phyloP scores from a whole-genome alignment of 208 protist genomes.

The Spongospora subterranea region DNA sequence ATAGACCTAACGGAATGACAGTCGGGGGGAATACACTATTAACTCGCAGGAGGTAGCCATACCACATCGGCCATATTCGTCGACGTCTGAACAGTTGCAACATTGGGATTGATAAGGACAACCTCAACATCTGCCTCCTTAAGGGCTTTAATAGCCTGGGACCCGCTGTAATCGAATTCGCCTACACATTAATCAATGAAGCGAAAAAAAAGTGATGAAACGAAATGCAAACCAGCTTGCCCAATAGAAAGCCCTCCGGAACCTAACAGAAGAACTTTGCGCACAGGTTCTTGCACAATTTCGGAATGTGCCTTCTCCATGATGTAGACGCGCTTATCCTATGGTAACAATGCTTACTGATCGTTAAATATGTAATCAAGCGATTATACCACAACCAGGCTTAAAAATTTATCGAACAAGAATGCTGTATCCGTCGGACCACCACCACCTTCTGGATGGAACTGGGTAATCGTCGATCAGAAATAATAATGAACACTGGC shows the following conservation, averaged over 20 bases:
- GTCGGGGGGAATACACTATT: background rate
- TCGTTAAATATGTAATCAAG: background rate
- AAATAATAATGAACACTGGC: background rate
- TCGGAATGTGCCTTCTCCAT: background rate
- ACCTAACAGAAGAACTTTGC: slow-evolving; percentile 89
- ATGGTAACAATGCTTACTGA: no score
- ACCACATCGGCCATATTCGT: slow-evolving; percentile 91
- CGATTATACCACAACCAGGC: slow-evolving; percentile 17
- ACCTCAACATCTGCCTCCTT: slow-evolving; percentile 95
- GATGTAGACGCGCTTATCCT: slow-evolving; percentile 11
- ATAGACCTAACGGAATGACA: slow-evolving; percentile 80
- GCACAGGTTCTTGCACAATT: background rate
- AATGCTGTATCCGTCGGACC: slow-evolving; percentile 96
- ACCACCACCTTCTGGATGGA: slow-evolving; percentile 77
- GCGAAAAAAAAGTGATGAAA: background rate
- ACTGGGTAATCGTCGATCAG: background rate
- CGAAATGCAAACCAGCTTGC: slow-evolving; percentile 84
- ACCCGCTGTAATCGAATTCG: slow-evolving; percentile 99
- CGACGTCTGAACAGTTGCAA: slow-evolving; percentile 95
- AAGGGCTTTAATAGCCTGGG: slow-evolving; percentile 95
- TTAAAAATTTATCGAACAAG: slow-evolving; percentile 94
- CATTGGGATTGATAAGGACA: slow-evolving; percentile 98
- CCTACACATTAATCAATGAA: slow-evolving; percentile 72
- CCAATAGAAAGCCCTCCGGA: slow-evolving; percentile 95
- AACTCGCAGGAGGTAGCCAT: background rate